A percentile compares a stretch with the other conserved stretches of the same genome.
phyloP scores from a whole-genome alignment of 352 stramenopile genomes.

The Phytopythium helicoides region DNA sequence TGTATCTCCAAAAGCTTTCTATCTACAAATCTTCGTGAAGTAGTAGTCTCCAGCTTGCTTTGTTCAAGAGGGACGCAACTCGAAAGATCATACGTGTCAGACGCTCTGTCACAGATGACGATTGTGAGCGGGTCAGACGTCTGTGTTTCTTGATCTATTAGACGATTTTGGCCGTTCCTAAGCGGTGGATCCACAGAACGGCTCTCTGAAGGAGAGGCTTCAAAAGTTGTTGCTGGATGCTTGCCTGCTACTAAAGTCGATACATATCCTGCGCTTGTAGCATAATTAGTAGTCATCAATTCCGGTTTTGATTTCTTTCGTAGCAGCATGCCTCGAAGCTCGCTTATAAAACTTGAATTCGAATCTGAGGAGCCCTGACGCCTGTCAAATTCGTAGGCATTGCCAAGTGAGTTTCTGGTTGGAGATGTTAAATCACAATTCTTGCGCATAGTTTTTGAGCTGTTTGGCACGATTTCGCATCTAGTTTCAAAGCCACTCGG shows the following conservation, averaged over 20 bases:
- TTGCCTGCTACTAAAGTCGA: too few species aligned
- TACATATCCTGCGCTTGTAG: too few species aligned
- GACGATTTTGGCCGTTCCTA: neutral
- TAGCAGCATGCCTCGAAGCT: constrained; percentile 12
- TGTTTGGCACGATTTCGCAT: too few species aligned
- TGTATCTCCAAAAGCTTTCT: constrained; percentile 24
- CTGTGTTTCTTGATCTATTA: neutral
- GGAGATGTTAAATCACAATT: too few species aligned
- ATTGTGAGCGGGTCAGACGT: neutral
- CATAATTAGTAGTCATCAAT: neutral
- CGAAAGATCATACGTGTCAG: neutral
- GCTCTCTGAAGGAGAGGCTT: too few species aligned
- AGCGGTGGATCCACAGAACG: too few species aligned
- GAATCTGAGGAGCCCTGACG: neutral
- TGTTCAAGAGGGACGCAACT: neutral
- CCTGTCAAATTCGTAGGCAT: too few species aligned
- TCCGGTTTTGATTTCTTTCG: constrained; percentile 8
- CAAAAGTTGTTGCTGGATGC: too few species aligned
- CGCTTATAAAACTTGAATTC: constrained; percentile 14
- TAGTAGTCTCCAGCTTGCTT: neutral
- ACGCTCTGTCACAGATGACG: neutral
- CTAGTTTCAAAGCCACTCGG: too few species aligned
- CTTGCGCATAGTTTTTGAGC: too few species aligned
- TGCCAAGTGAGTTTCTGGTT: too few species aligned
- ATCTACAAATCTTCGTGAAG: neutral